Conservation (phyloP, 331 rosid genomes). For the Quercus phellos region DNA sequence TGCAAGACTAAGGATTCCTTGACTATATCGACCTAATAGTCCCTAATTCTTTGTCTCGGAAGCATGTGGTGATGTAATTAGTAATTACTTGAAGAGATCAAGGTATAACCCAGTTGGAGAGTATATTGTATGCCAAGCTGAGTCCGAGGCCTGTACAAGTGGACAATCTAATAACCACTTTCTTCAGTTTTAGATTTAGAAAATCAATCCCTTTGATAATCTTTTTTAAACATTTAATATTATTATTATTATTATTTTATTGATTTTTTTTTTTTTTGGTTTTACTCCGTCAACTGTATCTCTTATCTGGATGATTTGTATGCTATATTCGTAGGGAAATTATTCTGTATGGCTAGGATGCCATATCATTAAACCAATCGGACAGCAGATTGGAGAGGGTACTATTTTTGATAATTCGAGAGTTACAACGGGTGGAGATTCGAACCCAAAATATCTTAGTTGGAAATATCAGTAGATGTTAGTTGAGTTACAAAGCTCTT, state of each 20-base stretch:
- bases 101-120: too few relatives aligned
- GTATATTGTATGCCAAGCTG: too few relatives aligned
- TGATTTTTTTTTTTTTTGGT: neutral
- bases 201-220: too few relatives aligned
- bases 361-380: neutral
- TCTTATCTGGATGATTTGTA: neutral
- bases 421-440: too few relatives aligned
- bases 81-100: too few relatives aligned
- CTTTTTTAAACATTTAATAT: too few relatives aligned
- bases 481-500: neutral
- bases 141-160: too few relatives aligned
- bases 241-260: neutral
- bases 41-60: neutral
- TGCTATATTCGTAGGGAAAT: too few relatives aligned
- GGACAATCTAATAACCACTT: too few relatives aligned
- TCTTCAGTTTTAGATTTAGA: too few relatives aligned
- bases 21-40: neutral
- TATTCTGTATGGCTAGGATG: neutral
- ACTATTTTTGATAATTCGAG: neutral
- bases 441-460: too few relatives aligned
- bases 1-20: neutral
- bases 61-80: neutral
- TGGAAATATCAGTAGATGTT: too few relatives aligned
- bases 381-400: neutral
- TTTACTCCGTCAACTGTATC: neutral